These are phyloP conservation scores for Epichloe gansuensis DNA, from an alignment of 2,329 filamentous ascomycete species.

Conservation along the genomic window DNA sequence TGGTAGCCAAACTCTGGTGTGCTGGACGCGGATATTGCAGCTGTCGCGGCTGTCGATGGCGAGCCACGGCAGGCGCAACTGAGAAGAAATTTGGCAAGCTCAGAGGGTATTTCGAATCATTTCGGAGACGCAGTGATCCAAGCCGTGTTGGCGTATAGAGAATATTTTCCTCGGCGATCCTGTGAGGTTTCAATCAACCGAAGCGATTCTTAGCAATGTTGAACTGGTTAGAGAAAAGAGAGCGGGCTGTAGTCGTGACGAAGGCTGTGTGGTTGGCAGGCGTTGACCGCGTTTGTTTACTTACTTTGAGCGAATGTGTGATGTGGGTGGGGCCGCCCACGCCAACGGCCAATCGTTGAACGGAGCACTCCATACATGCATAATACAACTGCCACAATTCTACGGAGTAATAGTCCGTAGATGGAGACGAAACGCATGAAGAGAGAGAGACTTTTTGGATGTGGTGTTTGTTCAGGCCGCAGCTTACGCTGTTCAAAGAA, in stretches of 20 bases:
- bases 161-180: neutral
- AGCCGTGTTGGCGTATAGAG: neutral
- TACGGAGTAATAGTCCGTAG: too few species aligned
- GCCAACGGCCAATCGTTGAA: neutral
- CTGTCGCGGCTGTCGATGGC: neutral
- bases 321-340: neutral
- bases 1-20: neutral
- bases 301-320: slow-evolving; percentile 8
- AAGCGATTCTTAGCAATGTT: neutral
- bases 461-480: too few species aligned
- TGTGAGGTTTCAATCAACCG: neutral
- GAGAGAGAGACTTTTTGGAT: too few species aligned
- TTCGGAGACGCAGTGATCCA: neutral
- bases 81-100: neutral
- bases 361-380: too few species aligned
- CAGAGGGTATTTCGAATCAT: neutral
- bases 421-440: too few species aligned
- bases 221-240: neutral
- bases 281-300: slow-evolving; percentile 21
- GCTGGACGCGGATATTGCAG: neutral
- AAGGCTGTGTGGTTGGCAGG: neutral
- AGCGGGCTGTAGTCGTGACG: neutral
- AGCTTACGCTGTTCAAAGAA: too few species aligned
- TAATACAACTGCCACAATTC: too few species aligned
- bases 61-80: neutral